These are phyloP conservation scores for Sparassis latifolia DNA, from an alignment of 1,284 basidiomycete species.

Conservation along the genomic window DNA sequence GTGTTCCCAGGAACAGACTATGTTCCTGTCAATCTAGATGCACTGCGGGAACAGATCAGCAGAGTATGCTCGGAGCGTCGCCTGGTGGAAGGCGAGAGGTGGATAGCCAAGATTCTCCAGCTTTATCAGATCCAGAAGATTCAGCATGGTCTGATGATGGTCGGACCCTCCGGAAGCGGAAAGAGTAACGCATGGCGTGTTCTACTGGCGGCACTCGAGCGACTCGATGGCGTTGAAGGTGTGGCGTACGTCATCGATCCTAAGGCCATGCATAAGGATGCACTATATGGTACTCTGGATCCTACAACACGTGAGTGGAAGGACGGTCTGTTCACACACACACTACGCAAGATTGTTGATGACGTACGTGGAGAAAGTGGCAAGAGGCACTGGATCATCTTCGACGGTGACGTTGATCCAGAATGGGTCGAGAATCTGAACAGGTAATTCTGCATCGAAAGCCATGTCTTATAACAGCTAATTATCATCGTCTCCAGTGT, in stretches of 20 bases:
- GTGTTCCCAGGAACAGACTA: conserved; percentile 97
- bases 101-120: conserved; percentile 95
- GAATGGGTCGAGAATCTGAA: conserved; percentile 99
- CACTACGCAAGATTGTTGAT: conserved; percentile 96
- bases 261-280: conserved; percentile 98
- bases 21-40: conserved; percentile 82
- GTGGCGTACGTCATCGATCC: conserved; percentile 97
- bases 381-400: conserved; percentile 99
- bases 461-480: conserved; percentile 1
- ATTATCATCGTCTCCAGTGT: conserved; percentile 52
- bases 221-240: conserved; percentile 89
- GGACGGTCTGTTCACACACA: conserved; percentile 97
- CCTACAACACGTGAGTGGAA: conserved; percentile 99
- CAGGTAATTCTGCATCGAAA: conserved; percentile 49
- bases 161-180: conserved; percentile 94
- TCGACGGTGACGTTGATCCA: conserved; percentile 99
- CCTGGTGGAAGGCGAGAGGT: conserved; percentile 80
- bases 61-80: conserved; percentile 86
- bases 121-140: conserved; percentile 99
- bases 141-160: conserved; percentile 99
- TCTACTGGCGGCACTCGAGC: conserved; percentile 84
- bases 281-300: conserved; percentile 95
- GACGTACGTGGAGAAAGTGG: conserved; percentile 96
- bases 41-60: conserved; percentile 78
- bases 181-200: conserved; percentile 98